Evolutionary conservation across 1,284 basidiomycete species (phyloP), one percentile per base, ranked within the genome.

Genomic region (Ceratobasidium sp.): DNA sequence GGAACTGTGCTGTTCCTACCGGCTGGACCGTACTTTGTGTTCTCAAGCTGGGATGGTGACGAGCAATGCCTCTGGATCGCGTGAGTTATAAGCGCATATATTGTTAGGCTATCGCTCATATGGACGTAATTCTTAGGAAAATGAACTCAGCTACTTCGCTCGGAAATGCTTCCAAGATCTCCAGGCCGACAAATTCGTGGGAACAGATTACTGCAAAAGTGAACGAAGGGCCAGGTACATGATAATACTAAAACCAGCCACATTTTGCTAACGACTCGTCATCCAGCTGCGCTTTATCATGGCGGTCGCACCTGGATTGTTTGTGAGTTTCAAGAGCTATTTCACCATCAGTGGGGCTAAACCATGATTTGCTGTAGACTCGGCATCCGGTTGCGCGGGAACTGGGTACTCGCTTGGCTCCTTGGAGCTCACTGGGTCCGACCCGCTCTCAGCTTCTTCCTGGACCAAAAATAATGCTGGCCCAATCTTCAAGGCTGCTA

Each of bases 51-150:
- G 40, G 46, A 49, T 46, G 53, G 61, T 23, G 56, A 23, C 58
- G 39, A 23, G 23, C 77, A 78, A 68, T 75, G 49, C 26, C 60
- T 78, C 46, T 78, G 40, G n/a, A 78, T 78, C 44, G 70, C 69
- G 64, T 67, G 13, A 13, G 68, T 70, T 7, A 13, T 39, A 49
- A 49, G 2, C 6, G 20, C 12, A 49, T 3, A 26, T 26, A 44
- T 44, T 3, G 10, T n/a, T 20, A 18, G 26, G 42, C n/a, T 7
- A 18, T 20, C 28, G 13, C 20, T 51, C 44, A 49, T 66, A 33
- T 33, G 33, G 33, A 33, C 33, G 33, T 33, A 18, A 10, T 13
- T 20, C 15, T 51, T 12, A 68, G 66, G 6, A 68, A 68, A n/a
- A 68, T 68, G 46, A 68, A 68, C 66, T 68, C 66, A 26, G 20